Conservation (phyloP, 2,329 filamentous ascomycete genomes). For the Penicillium polonicum region DNA sequence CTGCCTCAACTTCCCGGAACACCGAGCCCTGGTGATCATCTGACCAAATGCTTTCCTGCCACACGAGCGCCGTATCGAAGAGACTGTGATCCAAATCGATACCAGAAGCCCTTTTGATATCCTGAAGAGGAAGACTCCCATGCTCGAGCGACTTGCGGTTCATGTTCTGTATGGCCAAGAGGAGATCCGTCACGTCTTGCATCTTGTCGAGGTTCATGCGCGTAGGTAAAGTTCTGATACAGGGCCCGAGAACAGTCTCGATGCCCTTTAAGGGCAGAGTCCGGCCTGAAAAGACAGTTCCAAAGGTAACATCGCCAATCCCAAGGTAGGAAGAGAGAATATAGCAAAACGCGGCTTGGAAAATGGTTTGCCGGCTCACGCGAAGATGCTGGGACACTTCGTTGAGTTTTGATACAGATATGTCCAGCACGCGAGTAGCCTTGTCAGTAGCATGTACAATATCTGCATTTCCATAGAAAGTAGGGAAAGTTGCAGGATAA, state of each 20-base stretch:
- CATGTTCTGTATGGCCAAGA: slow-evolving; percentile 62
- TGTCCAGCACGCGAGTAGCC: slow-evolving; percentile 31
- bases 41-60: slow-evolving; percentile 68
- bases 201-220: slow-evolving; percentile 59
- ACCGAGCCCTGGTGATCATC: slow-evolving; percentile 35
- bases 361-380: slow-evolving; percentile 67
- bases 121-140: slow-evolving; percentile 61
- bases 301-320: slow-evolving; percentile 66
- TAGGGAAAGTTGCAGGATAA: slow-evolving; percentile 57
- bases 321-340: slow-evolving; percentile 66
- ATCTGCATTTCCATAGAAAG: slow-evolving; percentile 49
- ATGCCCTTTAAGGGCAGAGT: slow-evolving; percentile 69
- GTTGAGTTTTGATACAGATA: slow-evolving; percentile 38
- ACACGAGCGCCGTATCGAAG: slow-evolving; percentile 79
- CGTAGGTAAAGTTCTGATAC: slow-evolving; percentile 72
- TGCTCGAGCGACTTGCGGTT: slow-evolving; percentile 68
- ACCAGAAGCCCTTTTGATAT: slow-evolving; percentile 64
- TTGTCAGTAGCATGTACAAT: slow-evolving; percentile 29
- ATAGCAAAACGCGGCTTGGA: slow-evolving; percentile 69
- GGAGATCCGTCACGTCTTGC: slow-evolving; percentile 57
- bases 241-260: slow-evolving; percentile 75
- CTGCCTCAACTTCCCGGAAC: slow-evolving; percentile 58
- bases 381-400: slow-evolving; percentile 42
- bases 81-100: slow-evolving; percentile 54
- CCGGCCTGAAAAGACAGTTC: slow-evolving; percentile 78